These are phyloP conservation scores for Laetiporus sulphureus DNA, from an alignment of 1,284 basidiomycete species.

Conservation along the genomic window DNA sequence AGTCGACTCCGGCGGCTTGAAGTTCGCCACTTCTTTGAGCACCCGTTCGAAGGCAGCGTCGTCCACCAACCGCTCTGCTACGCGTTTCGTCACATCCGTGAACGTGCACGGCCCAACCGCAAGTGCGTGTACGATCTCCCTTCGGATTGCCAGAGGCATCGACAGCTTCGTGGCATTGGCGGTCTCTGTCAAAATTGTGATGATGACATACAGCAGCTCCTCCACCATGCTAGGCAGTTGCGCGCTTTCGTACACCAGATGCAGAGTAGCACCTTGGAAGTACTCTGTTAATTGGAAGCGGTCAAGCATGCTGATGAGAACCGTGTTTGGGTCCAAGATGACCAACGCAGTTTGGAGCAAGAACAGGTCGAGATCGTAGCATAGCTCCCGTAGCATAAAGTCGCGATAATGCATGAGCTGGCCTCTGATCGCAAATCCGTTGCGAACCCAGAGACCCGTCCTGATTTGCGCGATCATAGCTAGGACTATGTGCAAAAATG, in stretches of 20 bases:
- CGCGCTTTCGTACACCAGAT: constrained; percentile 59
- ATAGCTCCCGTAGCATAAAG: constrained; percentile 91
- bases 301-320: constrained; percentile 85
- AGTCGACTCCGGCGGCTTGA: constrained; percentile 74
- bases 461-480: constrained; percentile 93
- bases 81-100: constrained; percentile 87
- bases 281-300: constrained; percentile 81
- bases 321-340: constrained; percentile 72
- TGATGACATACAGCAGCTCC: constrained; percentile 85
- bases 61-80: constrained; percentile 87
- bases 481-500: constrained; percentile 66
- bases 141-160: constrained; percentile 60
- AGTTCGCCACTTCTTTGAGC: constrained; percentile 75
- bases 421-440: constrained; percentile 92
- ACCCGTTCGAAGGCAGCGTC: constrained; percentile 82
- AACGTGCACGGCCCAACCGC: constrained; percentile 86
- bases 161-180: constrained; percentile 70
- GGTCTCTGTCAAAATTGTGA: constrained; percentile 83
- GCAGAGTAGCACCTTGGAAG: constrained; percentile 62
- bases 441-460: constrained; percentile 95
- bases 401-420: constrained; percentile 98
- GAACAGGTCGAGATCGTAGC: constrained; percentile 96
- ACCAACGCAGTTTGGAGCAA: constrained; percentile 84
- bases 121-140: constrained; percentile 89
- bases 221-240: constrained; percentile 87